phyloP scores from a whole-genome alignment of 1,139 yeast species.

The Diutina sp. region DNA sequence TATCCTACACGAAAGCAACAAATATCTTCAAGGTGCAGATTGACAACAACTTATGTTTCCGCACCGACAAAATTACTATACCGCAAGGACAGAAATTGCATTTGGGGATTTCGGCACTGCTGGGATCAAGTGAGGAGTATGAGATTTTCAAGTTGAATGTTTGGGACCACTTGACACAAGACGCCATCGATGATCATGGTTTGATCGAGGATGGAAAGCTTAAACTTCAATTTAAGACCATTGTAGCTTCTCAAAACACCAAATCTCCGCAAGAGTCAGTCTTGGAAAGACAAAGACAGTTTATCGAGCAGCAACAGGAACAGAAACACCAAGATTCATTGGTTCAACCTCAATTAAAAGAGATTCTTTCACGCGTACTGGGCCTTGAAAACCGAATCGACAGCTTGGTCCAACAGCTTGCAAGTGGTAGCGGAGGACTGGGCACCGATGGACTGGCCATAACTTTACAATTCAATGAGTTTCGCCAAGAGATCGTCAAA shows the following conservation, averaged over 20 bases:
- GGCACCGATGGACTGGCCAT: neutral
- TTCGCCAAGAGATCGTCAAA: slow-evolving; percentile 16
- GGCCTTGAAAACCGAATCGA: neutral
- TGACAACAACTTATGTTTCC: slow-evolving; percentile 60
- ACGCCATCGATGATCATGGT: slow-evolving; percentile 47
- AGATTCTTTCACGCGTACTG: neutral
- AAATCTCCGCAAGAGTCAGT: slow-evolving; percentile 18
- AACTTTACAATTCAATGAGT: slow-evolving; percentile 9
- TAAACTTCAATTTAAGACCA: slow-evolving; percentile 11
- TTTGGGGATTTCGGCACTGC: slow-evolving; percentile 40
- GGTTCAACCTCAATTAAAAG: neutral
- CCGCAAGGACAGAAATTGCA: slow-evolving; percentile 16
- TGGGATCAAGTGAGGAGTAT: slow-evolving; percentile 36
- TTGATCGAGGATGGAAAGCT: slow-evolving; percentile 25
- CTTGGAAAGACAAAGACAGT: slow-evolving; percentile 22
- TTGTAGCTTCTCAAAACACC: slow-evolving; percentile 12
- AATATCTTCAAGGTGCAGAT: slow-evolving; percentile 48
- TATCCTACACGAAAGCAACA: slow-evolving; percentile 36
- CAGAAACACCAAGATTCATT: neutral
- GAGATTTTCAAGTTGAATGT: slow-evolving; percentile 46
- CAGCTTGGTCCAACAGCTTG: neutral
- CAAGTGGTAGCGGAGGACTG: neutral
- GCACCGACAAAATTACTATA: slow-evolving; percentile 27
- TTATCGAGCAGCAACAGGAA: slow-evolving; percentile 11
- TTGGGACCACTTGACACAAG: slow-evolving; percentile 40